Base-by-base conservation (phyloP, 2,329 filamentous ascomycete genomes). In the Nigrospora oryzae region DNA sequence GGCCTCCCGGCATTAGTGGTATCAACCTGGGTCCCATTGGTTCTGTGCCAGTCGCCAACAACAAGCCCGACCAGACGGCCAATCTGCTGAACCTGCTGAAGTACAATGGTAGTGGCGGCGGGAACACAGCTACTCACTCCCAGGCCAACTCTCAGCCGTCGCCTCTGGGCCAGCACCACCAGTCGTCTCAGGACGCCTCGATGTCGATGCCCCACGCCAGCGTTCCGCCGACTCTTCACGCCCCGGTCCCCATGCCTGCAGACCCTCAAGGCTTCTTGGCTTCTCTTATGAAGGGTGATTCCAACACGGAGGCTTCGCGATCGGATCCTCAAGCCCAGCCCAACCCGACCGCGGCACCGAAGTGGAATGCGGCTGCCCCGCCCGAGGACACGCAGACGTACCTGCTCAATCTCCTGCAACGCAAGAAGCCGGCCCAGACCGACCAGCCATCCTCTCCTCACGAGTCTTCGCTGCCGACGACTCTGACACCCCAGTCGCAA, bases 371-470 rank as follows among this genome's bases (percentile, higher is more conserved):
- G 23, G 68, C 69, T 32, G 69, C 76, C 37, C 76, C 79, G 43
- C 67, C 76, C 17, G 74, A 80, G 39, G 84, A 89, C 62, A 87
- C 89, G 5, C 86, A 94, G 63, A 83, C 91, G 51, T 86, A 93
- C 59, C 73, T 98, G 40, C 79, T 97, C 50, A 85, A 88, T 55
- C 73, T 97, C 47, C 76, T 98, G 51, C 93, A 89, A 58, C 83
- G 85, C 40, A 82, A 86, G 43, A 89, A 84, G 66, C 79, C 80
- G 12, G 71, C 73, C 46, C 79, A 83, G 61, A 71, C 67, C 40
- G 77, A 81, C 39, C 66, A 67, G 51, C 57, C 64, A 6, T 54
- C 64, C 6, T 54, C 65, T 43, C 42, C 69, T 49, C 58, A 62
- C 43, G 72, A 75, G 49, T 56, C 65, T 12, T 61, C 67, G 17